Evolutionary conservation across 2,329 filamentous ascomycete species (phyloP).

Genomic region (Neonectria faginata): DNA sequence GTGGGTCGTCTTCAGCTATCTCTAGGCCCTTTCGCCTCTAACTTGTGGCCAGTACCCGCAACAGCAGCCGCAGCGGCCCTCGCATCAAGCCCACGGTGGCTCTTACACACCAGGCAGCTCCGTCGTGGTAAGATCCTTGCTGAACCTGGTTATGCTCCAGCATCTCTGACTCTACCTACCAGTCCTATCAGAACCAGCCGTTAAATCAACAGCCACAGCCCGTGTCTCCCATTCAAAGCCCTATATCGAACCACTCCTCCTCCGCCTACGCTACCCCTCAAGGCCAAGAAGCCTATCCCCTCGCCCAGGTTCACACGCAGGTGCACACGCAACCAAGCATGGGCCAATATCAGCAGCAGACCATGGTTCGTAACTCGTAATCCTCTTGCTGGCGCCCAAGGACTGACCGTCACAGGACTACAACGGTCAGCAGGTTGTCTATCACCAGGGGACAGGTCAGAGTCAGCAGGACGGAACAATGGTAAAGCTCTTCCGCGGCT

Average conservation of each 20-base stretch:
- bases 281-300: slow-evolving; percentile 28
- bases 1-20: slow-evolving; percentile 19
- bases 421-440: slow-evolving; percentile 37
- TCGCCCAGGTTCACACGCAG: slow-evolving; percentile 27
- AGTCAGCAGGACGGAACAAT: slow-evolving; percentile 43
- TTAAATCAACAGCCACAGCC: slow-evolving; percentile 37
- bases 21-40: not conserved
- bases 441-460: slow-evolving; percentile 36
- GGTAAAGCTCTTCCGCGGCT: slow-evolving; percentile 47
- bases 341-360: slow-evolving; percentile 39
- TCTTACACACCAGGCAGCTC: slow-evolving; percentile 43
- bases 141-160: not conserved
- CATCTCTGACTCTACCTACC: slow-evolving; percentile 19
- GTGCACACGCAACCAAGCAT: slow-evolving; percentile 33
- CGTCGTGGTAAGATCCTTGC: slow-evolving; percentile 33
- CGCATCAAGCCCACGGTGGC: slow-evolving; percentile 40
- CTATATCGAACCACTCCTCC: slow-evolving; percentile 31
- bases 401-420: slow-evolving; percentile 34
- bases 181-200: slow-evolving; percentile 43
- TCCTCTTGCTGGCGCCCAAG: rapidly evolving
- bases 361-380: slow-evolving; percentile 30
- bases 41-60: slow-evolving; percentile 33
- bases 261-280: slow-evolving; percentile 30
- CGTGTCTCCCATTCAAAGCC: slow-evolving; percentile 38
- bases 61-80: slow-evolving; percentile 16